phyloP scores from a whole-genome alignment of 2,329 filamentous ascomycete genomes.

The Trichoderma afroharzianum region DNA sequence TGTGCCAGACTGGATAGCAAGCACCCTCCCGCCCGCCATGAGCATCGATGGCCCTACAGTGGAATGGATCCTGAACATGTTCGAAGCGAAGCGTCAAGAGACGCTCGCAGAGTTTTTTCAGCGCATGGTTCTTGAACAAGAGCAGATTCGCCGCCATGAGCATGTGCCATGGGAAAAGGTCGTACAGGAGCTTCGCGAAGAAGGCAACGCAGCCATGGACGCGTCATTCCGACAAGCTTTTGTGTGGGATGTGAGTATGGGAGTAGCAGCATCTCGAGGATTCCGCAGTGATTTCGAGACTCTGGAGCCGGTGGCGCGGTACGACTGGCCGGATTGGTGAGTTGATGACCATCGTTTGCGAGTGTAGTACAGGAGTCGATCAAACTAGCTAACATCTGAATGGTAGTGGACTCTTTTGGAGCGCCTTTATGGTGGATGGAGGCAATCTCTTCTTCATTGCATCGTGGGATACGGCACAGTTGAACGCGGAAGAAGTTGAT shows the following conservation, averaged over 20 bases:
- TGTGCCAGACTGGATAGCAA: slow-evolving; percentile 34
- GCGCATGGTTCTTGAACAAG: slow-evolving; percentile 27
- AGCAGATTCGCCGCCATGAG: slow-evolving; percentile 25
- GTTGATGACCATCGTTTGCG: slow-evolving; percentile 3
- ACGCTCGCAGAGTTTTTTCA: slow-evolving; percentile 28
- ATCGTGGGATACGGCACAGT: slow-evolving; percentile 40
- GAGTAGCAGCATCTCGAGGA: slow-evolving; percentile 23
- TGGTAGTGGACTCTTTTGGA: slow-evolving; percentile 37
- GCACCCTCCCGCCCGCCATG: slow-evolving; percentile 34
- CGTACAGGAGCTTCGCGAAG: slow-evolving; percentile 31
- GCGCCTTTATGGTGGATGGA: slow-evolving; percentile 35
- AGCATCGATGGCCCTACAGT: slow-evolving; percentile 37
- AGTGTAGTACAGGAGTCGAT: neutral
- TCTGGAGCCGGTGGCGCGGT: slow-evolving; percentile 31
- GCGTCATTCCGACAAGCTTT: slow-evolving; percentile 37
- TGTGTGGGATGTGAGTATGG: slow-evolving; percentile 38
- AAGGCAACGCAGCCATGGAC: slow-evolving; percentile 30
- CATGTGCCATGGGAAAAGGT: slow-evolving; percentile 36
- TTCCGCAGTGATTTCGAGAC: slow-evolving; percentile 22
- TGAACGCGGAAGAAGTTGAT: slow-evolving; percentile 33
- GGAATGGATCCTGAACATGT: slow-evolving; percentile 36
- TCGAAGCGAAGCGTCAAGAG: slow-evolving; percentile 25
- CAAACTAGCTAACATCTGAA: neutral
- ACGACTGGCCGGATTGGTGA: slow-evolving; percentile 40
- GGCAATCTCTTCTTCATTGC: slow-evolving; percentile 35